Conservation (phyloP, 495 filamentous ascomycete genomes). For the Tuber indicum region DNA sequence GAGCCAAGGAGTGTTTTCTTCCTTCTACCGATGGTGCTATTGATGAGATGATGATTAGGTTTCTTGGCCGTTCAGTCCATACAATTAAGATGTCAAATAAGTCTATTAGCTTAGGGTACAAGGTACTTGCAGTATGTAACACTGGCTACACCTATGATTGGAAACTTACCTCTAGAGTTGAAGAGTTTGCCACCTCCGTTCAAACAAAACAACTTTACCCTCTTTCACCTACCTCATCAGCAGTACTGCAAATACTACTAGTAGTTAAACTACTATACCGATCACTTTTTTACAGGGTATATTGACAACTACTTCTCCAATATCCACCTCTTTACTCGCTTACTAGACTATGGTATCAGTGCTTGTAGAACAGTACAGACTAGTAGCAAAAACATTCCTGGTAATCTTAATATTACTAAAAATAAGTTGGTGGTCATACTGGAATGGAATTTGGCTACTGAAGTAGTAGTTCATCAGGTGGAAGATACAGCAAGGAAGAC, state of each 20-base stretch:
- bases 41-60: constrained; percentile 21
- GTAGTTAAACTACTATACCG: not conserved
- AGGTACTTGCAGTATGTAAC: no score
- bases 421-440: not conserved
- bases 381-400: constrained; percentile 7
- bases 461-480: not conserved
- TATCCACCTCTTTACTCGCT: not conserved
- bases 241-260: no score
- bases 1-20: constrained; percentile 1
- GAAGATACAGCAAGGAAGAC: not conserved
- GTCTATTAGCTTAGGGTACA: no score
- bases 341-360: constrained; percentile 3
- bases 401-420: constrained; percentile 6
- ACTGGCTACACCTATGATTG: no score
- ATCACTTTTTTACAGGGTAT: not conserved
- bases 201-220: not conserved
- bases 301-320: constrained; percentile 19
- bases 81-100: no score
- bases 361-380: constrained; percentile 8
- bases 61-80: no score
- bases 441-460: not conserved
- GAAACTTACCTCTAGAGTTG: no score
- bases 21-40: constrained; percentile 11
- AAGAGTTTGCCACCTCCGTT: not conserved
- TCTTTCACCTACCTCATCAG: no score